Percentiles rank a stretch among this genome's conserved stretches.
Conservation (phyloP, 441 rosid genomes). For the Adansonia madagascariensis region DNA sequence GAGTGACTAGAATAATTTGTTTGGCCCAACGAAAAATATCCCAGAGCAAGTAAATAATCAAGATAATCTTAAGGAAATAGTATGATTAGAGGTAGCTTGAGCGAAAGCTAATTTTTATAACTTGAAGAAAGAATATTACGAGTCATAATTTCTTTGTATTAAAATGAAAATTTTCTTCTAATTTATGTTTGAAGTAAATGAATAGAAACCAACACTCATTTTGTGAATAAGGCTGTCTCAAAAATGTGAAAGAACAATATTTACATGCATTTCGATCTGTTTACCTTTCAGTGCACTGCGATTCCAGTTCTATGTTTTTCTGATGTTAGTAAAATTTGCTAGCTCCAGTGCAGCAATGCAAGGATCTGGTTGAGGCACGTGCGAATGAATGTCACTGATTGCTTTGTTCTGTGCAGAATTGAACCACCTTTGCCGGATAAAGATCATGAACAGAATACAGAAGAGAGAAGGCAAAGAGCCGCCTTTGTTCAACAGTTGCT, state of each 20-base stretch:
- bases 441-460: constrained; percentile 35
- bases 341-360: too few species aligned
- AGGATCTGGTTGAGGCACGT: too few species aligned
- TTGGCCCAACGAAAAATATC: background rate
- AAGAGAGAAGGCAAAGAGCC: constrained; percentile 53
- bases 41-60: background rate
- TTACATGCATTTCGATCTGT: background rate
- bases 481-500: constrained; percentile 56
- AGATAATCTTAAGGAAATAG: background rate
- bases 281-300: background rate
- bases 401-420: constrained; percentile 34
- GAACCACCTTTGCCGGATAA: constrained; percentile 27
- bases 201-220: background rate
- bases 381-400: too few species aligned
- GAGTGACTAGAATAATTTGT: background rate
- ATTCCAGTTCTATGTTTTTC: background rate
- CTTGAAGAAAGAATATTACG: background rate
- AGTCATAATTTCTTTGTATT: background rate
- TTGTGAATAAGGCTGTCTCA: background rate
- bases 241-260: background rate
- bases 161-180: background rate
- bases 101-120: background rate
- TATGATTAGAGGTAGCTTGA: background rate
- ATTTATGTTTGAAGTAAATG: background rate
- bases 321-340: too few species aligned